Conservation (phyloP, 1,139 yeast genomes). For the Suhomyces kunorum region DNA sequence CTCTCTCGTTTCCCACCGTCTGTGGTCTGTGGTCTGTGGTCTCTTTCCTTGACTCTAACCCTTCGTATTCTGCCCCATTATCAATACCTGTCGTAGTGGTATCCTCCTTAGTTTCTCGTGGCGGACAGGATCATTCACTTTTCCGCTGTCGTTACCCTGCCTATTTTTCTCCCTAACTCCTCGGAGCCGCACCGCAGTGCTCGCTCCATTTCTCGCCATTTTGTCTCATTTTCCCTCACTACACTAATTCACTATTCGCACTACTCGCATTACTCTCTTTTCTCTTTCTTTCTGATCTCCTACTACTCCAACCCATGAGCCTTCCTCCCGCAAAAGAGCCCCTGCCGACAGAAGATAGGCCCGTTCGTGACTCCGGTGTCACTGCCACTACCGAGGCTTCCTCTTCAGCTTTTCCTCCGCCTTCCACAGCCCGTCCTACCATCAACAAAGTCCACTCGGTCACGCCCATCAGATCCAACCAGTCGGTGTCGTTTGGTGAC, state of each 20-base stretch:
- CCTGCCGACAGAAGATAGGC: slow-evolving; percentile 10
- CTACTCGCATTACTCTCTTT: not conserved
- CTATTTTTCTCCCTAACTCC: not conserved
- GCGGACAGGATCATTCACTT: too few species aligned
- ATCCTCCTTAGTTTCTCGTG: too few species aligned
- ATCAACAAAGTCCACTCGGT: slow-evolving; percentile 11
- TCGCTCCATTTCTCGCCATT: not conserved
- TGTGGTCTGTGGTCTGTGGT: too few species aligned
- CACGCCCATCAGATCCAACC: slow-evolving; percentile 16
- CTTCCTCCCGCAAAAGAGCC: slow-evolving; percentile 7
- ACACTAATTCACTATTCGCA: too few species aligned
- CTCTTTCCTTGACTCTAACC: too few species aligned
- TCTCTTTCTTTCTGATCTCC: not conserved
- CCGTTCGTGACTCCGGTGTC: not conserved
- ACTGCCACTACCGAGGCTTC: not conserved
- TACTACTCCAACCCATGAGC: slow-evolving; percentile 1
- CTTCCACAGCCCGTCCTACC: slow-evolving; percentile 1
- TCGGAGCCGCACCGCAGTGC: not conserved
- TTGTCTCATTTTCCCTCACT: too few species aligned
- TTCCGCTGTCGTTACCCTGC: slow-evolving; percentile 1
- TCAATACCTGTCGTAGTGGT: too few species aligned
- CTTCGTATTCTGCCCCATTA: too few species aligned
- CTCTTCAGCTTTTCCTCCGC: not conserved
- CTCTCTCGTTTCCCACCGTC: too few species aligned
- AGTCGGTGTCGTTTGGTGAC: slow-evolving; percentile 44